phyloP scores from a whole-genome alignment of 257 asterid species.

The Rauvolfia tetraphylla region DNA sequence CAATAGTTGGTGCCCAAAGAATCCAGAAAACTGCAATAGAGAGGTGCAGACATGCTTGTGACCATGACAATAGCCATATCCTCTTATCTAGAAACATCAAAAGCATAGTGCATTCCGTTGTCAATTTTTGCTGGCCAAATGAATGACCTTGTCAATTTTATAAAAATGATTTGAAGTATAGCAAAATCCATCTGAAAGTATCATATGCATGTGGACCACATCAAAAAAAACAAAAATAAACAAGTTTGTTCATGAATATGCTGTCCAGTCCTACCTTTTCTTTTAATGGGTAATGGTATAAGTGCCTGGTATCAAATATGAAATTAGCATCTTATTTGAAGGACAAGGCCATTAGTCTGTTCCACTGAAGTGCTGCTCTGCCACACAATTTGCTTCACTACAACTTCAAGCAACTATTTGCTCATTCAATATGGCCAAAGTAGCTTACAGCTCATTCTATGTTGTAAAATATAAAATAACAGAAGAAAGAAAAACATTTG shows the following conservation, averaged over 20 bases:
- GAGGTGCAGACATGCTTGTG: constrained; percentile 64
- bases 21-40: constrained; percentile 73
- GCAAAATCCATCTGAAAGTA: background rate
- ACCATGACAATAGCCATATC: constrained; percentile 74
- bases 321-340: background rate
- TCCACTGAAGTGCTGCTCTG: background rate
- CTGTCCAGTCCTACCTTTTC: background rate
- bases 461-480: background rate
- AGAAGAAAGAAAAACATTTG: background rate
- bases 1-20: constrained; percentile 84
- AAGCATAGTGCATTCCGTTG: background rate
- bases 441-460: background rate
- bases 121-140: background rate
- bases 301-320: background rate
- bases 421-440: background rate
- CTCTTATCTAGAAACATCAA: constrained; percentile 57
- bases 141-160: background rate
- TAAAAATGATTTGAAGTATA: background rate
- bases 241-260: background rate
- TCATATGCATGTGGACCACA: background rate
- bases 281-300: background rate
- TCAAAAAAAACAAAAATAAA: background rate
- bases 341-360: background rate
- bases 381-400: background rate
- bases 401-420: background rate